Percentiles rank a stretch among this genome's conserved stretches.
These are phyloP conservation scores for Fusarium sp. DNA, from an alignment of 2,329 filamentous ascomycete species.

Conservation along the genomic window DNA sequence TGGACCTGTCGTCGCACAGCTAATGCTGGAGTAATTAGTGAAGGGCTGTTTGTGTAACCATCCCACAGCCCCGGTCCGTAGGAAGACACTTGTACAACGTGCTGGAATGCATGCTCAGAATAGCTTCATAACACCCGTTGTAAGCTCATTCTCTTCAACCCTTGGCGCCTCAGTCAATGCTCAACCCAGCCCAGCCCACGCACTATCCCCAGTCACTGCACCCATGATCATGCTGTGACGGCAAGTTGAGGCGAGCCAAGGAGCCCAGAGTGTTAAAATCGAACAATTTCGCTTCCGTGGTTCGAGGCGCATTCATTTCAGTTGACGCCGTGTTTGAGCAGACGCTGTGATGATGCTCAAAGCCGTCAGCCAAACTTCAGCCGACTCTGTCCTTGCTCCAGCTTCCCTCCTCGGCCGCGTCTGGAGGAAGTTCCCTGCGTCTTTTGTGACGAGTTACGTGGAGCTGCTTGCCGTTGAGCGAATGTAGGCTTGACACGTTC, in stretches of 20 bases:
- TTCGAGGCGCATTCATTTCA: background rate
- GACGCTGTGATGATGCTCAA: background rate
- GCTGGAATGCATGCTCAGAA: background rate
- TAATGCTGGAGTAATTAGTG: constrained; percentile 9
- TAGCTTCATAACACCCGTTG: background rate
- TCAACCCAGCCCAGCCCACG: background rate
- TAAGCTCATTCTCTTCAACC: background rate
- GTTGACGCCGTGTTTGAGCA: background rate
- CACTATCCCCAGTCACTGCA: background rate
- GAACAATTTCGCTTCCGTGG: background rate
- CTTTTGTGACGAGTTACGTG: constrained; percentile 44
- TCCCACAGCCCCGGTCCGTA: constrained; percentile 3
- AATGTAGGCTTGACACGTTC: constrained; percentile 64
- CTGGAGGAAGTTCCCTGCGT: constrained; percentile 52
- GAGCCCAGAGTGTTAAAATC: background rate
- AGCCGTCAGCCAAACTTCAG: constrained; percentile 66
- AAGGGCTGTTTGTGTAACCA: constrained; percentile 3
- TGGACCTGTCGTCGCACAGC: constrained; percentile 13
- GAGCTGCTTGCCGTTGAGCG: constrained; percentile 50
- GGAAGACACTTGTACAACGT: constrained; percentile 3
- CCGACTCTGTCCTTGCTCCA: constrained; percentile 69
- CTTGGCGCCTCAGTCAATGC: background rate
- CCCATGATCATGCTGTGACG: constrained; percentile 6
- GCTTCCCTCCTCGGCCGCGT: constrained; percentile 52
- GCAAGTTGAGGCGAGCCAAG: background rate